Base-by-base conservation (phyloP, 139 green algal genomes). In the Coelastrella sp. region DNA sequence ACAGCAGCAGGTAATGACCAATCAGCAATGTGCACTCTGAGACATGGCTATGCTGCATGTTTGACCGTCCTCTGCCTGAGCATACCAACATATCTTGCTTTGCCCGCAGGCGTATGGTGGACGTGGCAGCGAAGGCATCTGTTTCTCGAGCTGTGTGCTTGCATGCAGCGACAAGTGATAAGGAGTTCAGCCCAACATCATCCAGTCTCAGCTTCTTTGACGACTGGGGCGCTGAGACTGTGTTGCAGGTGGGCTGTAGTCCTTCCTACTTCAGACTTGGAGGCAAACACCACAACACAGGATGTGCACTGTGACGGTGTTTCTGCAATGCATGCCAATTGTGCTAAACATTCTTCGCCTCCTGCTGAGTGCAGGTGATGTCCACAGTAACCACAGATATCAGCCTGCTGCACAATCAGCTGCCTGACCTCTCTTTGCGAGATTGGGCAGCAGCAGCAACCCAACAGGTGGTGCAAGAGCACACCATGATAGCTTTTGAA, bases 341-440 rank as follows among this genome's bases (percentile, higher is more conserved):
- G 62, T 71, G 11, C 64, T n/a, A n/a, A n/a, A n/a, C n/a, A n/a
- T n/a, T n/a, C n/a, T n/a, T n/a, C n/a, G n/a, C n/a, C n/a, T n/a
- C n/a, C n/a, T n/a, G n/a, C n/a, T n/a, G n/a, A n/a, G n/a, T n/a
- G n/a, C n/a, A 93, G 83, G 91, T 87, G 0, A 88, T 97, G 85
- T 89, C 89, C n/a, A 89, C 89, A 13, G 67, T 96, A 27, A 88
- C 78, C 27, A 91, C 86, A 27, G 93, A 95, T 81, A 76, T 96
- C 35, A 67, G 77, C 40, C 89, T 92, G 30, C 67, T 97, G 48
- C 81, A 93, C 50, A 79, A 51, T 32, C 77, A 93, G 64, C 90
- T 97, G 71, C 94, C 93, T 6, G 94, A 97, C 81, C 87, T 96
- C 41, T 84, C 73, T 1, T 88, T 94, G 19, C 72, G 67, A 30